Conservation (phyloP, 2,329 filamentous ascomycete genomes). For the Colletotrichum horii region DNA sequence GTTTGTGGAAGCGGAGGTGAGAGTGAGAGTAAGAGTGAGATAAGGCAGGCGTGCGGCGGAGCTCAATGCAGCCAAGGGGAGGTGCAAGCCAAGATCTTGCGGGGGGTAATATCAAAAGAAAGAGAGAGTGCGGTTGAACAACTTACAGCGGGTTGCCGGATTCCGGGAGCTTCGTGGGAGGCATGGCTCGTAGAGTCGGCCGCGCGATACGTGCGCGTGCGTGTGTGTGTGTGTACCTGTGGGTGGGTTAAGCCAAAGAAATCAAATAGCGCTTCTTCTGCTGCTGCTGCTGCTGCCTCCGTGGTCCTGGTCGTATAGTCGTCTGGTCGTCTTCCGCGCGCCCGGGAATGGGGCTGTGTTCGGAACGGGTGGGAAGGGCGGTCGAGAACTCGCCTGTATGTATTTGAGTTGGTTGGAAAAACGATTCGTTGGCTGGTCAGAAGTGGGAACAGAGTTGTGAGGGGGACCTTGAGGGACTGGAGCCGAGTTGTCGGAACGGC, state of each 20-base stretch:
- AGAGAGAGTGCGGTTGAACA: neutral
- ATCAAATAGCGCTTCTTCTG: neutral
- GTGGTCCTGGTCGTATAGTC: neutral
- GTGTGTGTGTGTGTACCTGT: neutral
- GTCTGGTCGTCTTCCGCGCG: neutral
- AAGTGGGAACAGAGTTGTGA: neutral
- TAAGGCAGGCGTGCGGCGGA: neutral
- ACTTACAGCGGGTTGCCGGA: conserved; percentile 55
- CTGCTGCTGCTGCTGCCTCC: neutral
- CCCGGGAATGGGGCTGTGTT: conserved; percentile 2
- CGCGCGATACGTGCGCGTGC: neutral
- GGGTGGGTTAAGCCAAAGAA: neutral
- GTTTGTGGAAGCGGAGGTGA: neutral
- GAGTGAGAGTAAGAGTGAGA: neutral
- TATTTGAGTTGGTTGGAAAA: neutral
- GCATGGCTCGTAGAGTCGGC: conserved; percentile 33
- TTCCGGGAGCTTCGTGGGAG: conserved; percentile 50
- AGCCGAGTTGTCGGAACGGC: conserved; percentile 11
- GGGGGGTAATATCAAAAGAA: neutral
- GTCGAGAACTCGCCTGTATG: neutral
- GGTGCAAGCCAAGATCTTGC: neutral
- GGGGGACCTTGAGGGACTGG: neutral
- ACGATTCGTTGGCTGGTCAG: neutral
- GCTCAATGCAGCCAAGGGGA: neutral
- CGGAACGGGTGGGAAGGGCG: neutral